Percentiles rank a stretch among this genome's conserved stretches.
These are phyloP conservation scores for Fusarium scirpi DNA, from an alignment of 2,329 filamentous ascomycete genomes.

Conservation along the genomic window DNA sequence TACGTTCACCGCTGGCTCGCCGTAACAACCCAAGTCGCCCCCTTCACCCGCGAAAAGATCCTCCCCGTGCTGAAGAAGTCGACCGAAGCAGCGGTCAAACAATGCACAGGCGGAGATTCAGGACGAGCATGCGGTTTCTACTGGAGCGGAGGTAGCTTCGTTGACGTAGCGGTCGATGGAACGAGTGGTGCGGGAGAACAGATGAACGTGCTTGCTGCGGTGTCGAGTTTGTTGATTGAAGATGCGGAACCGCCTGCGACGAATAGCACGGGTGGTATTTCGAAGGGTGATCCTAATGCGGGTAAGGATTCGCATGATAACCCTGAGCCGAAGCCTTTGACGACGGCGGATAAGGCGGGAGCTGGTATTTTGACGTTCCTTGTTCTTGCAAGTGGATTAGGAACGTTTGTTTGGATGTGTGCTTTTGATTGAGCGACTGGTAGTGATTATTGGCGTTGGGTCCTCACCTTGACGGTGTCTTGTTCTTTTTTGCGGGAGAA, in stretches of 20 bases:
- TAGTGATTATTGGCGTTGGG: conserved; percentile 4
- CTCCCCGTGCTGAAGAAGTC: conserved; percentile 69
- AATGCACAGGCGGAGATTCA: conserved; percentile 70
- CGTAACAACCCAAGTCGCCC: conserved; percentile 70
- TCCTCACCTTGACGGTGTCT: conserved; percentile 7
- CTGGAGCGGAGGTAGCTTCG: conserved; percentile 65
- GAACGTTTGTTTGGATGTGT: conserved; percentile 65
- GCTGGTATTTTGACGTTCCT: conserved; percentile 63
- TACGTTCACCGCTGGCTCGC: conserved; percentile 75
- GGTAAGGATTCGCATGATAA: conserved; percentile 52
- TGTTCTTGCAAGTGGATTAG: conserved; percentile 55
- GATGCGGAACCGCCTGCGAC: conserved; percentile 58
- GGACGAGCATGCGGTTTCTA: conserved; percentile 73
- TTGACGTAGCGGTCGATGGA: conserved; percentile 62
- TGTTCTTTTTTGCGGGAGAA: conserved; percentile 10
- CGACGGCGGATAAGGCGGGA: conserved; percentile 60
- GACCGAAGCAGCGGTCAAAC: conserved; percentile 68
- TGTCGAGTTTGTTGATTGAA: conserved; percentile 62
- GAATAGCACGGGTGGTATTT: conserved; percentile 63
- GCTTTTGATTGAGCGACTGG: conserved; percentile 42
- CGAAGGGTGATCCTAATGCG: conserved; percentile 56
- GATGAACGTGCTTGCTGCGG: conserved; percentile 68
- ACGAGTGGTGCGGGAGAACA: conserved; percentile 69
- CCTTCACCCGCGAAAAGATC: conserved; percentile 66
- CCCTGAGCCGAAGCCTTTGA: conserved; percentile 51